phyloP scores from a whole-genome alignment of 164 flowering plant genomes.

The Echeveria elegans region DNA sequence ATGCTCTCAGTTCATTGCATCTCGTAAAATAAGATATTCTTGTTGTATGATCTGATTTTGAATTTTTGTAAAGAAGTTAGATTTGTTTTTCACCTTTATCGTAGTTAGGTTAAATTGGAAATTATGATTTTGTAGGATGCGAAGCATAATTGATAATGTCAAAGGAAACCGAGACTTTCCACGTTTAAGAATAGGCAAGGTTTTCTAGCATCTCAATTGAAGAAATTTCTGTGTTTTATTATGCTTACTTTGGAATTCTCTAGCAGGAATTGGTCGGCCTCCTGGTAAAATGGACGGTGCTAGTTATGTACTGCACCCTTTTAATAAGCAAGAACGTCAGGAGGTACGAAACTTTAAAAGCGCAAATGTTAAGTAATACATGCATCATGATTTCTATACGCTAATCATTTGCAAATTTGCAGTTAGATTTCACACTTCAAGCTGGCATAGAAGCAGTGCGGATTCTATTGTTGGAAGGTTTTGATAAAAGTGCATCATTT shows the following conservation, averaged over 20 bases:
- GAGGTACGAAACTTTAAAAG: slow-evolving; percentile 41
- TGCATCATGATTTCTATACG: background rate
- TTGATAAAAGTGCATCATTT: slow-evolving; percentile 77
- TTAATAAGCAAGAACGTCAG: slow-evolving; percentile 63
- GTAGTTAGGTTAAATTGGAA: background rate
- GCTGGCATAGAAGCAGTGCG: slow-evolving; percentile 68
- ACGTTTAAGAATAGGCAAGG: slow-evolving; percentile 73
- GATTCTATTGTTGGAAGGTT: slow-evolving; percentile 69
- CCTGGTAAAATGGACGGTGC: slow-evolving; percentile 83
- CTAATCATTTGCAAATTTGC: slow-evolving; percentile 10
- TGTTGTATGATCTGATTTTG: background rate
- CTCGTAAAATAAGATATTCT: background rate
- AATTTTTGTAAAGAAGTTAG: background rate
- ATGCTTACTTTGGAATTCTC: background rate
- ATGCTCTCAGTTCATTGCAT: background rate
- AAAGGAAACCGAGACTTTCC: slow-evolving; percentile 80
- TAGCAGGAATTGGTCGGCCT: slow-evolving; percentile 88
- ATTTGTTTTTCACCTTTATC: background rate
- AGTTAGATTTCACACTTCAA: slow-evolving; percentile 75
- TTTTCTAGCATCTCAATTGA: background rate
- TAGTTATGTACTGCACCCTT: slow-evolving; percentile 66
- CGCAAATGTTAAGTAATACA: background rate
- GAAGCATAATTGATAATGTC: slow-evolving; percentile 66
- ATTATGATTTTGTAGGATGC: slow-evolving; percentile 56
- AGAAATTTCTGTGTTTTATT: background rate